Conservation (phyloP, 805 yeast species). For the Suhomyces sp. region DNA sequence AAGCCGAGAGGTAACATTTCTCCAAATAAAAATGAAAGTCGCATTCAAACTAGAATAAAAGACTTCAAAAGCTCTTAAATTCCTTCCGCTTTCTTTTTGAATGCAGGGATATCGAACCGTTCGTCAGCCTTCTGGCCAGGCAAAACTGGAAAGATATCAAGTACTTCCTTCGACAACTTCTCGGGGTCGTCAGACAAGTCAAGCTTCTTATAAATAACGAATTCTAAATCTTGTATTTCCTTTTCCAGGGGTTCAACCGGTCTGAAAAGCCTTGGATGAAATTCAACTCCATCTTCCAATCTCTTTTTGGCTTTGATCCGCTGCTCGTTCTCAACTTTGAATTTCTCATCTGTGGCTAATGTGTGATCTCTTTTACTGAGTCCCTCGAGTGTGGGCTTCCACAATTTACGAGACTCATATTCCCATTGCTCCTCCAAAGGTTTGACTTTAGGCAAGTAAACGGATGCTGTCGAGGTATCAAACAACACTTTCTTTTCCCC, state of each 20-base stretch:
- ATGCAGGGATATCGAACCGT: conserved; percentile 25
- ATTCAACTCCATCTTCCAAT: conserved; percentile 73
- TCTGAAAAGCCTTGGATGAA: conserved; percentile 76
- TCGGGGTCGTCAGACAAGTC: conserved; percentile 55
- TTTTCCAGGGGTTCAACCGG: conserved; percentile 28
- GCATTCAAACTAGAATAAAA: neutral
- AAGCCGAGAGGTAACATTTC: too few relatives aligned
- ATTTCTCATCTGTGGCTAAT: conserved; percentile 86
- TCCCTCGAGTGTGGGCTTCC: conserved; percentile 82
- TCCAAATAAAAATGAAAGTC: too few relatives aligned
- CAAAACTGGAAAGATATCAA: conserved; percentile 71
- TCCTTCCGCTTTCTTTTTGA: conserved; percentile 4
- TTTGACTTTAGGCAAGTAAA: conserved; percentile 67
- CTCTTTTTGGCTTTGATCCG: conserved; percentile 72
- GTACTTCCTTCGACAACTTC: conserved; percentile 53
- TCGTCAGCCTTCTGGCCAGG: conserved; percentile 76
- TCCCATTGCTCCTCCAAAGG: conserved; percentile 78
- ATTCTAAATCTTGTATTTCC: conserved; percentile 54
- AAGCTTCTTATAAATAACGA: conserved; percentile 55
- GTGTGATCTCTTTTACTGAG: conserved; percentile 77
- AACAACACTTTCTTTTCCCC: conserved; percentile 43
- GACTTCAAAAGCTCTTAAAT: neutral
- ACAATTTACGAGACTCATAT: conserved; percentile 76
- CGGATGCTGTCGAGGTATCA: conserved; percentile 51
- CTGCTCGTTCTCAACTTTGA: conserved; percentile 83